phyloP scores from a whole-genome alignment of 176 grass and related monocot genomes.

The Poa annua region DNA sequence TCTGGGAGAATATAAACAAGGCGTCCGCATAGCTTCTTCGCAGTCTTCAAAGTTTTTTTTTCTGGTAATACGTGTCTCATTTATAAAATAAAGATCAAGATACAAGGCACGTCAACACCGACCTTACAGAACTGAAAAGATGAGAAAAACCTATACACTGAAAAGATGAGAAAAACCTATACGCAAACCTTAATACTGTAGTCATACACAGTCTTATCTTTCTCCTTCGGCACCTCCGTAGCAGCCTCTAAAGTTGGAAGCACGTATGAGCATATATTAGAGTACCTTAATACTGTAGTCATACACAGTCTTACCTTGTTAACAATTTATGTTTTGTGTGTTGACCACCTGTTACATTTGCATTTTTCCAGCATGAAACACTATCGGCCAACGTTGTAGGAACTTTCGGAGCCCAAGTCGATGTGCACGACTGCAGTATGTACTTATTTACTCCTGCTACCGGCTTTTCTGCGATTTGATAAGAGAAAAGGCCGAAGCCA shows the following conservation, averaged over 20 bases:
- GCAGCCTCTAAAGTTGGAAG: background rate
- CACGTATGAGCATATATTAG: background rate
- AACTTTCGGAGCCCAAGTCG: slow-evolving; percentile 61
- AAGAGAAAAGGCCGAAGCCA: background rate
- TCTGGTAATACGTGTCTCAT: no score
- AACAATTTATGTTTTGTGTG: background rate
- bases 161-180: no score
- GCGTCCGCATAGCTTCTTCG: background rate
- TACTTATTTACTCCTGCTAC: slow-evolving; percentile 58
- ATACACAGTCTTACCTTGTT: background rate
- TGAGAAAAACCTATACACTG: no score
- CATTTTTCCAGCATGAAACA: slow-evolving; percentile 65
- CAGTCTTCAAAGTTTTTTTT: background rate
- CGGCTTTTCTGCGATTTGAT: slow-evolving; percentile 48
- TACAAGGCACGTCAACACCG: no score
- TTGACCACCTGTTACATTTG: slow-evolving; percentile 19
- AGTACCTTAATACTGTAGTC: background rate
- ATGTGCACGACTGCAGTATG: slow-evolving; percentile 77
- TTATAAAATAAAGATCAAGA: no score
- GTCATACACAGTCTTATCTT: no score
- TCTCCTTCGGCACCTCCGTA: no score
- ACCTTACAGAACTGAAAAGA: no score
- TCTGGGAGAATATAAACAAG: background rate
- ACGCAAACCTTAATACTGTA: no score
- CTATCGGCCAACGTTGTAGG: slow-evolving; percentile 45